Percentiles rank a stretch among this genome's conserved stretches.
These are phyloP conservation scores for Vicia villosa DNA, from an alignment of 306 rosid genomes.

Conservation along the genomic window DNA sequence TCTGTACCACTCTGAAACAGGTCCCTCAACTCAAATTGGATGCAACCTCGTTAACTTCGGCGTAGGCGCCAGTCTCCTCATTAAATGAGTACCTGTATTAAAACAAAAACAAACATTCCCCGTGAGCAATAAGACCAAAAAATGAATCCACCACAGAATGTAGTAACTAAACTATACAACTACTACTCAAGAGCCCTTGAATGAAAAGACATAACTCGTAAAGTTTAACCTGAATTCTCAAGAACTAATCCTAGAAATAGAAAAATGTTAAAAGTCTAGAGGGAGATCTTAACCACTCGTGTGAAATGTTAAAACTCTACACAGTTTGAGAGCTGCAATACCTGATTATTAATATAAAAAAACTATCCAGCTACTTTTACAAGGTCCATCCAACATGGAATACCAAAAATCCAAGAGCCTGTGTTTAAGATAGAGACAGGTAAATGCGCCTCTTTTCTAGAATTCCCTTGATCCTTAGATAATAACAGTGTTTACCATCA, in stretches of 20 bases:
- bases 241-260: not conserved
- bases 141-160: conserved; percentile 36
- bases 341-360: not conserved
- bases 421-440: not conserved
- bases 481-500: not conserved
- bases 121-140: conserved; percentile 15
- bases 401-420: not conserved
- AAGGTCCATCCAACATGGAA: conserved; percentile 1
- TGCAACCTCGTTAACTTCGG: conserved; percentile 55
- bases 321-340: not conserved
- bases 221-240: not conserved
- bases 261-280: not conserved
- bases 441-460: not conserved
- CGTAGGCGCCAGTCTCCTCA: conserved; percentile 64
- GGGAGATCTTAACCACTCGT: not conserved
- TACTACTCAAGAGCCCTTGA: not conserved
- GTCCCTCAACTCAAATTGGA: conserved; percentile 39
- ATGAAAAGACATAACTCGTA: not conserved
- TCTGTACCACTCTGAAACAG: conserved; percentile 21
- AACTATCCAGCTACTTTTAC: not conserved
- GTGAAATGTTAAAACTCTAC: not conserved
- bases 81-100: conserved; percentile 52
- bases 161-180: not conserved
- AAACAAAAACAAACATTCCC: conserved; percentile 14
- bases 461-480: not conserved